A percentile compares a stretch with the other conserved stretches of the same genome.
phyloP scores from a whole-genome alignment of 352 stramenopile species.

The Phytophthora lateralis region DNA sequence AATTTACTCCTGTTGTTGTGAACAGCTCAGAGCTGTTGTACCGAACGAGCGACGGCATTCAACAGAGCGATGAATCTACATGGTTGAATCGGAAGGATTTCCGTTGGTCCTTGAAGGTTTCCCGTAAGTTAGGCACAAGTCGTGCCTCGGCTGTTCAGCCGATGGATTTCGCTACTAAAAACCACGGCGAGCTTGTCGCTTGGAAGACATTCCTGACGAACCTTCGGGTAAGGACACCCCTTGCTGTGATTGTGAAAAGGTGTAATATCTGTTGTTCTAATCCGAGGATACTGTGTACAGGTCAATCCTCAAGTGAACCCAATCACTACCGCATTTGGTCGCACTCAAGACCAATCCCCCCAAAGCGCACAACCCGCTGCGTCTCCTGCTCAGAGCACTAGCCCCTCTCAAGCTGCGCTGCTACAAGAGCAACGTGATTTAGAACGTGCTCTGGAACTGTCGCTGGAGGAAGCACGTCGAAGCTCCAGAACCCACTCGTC shows the following conservation, averaged over 20 bases:
- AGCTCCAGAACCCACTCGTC: slow-evolving; percentile 24
- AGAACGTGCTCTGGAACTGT: slow-evolving; percentile 61
- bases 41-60: slow-evolving; percentile 56
- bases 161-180: slow-evolving; percentile 70
- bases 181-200: slow-evolving; percentile 57
- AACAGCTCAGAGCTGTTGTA: slow-evolving; percentile 67
- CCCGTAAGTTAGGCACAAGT: slow-evolving; percentile 67
- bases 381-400: slow-evolving; percentile 8
- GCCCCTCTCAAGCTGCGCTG: slow-evolving; percentile 27
- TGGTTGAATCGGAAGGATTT: slow-evolving; percentile 80
- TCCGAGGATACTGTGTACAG: slow-evolving; percentile 1
- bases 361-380: slow-evolving; percentile 5
- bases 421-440: slow-evolving; percentile 65
- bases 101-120: slow-evolving; percentile 65
- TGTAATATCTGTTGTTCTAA: slow-evolving; percentile 5
- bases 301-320: slow-evolving; percentile 26
- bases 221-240: slow-evolving; percentile 41
- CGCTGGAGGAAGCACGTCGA: slow-evolving; percentile 55
- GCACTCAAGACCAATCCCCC: slow-evolving; percentile 2
- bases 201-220: slow-evolving; percentile 78
- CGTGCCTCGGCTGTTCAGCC: slow-evolving; percentile 61
- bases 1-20: background rate
- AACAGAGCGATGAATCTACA: slow-evolving; percentile 54
- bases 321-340: slow-evolving; percentile 37
- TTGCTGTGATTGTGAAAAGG: background rate